Evolutionary conservation across 108 stramenopile genomes (phyloP).

Genomic region (Conticribra guillardii): DNA sequence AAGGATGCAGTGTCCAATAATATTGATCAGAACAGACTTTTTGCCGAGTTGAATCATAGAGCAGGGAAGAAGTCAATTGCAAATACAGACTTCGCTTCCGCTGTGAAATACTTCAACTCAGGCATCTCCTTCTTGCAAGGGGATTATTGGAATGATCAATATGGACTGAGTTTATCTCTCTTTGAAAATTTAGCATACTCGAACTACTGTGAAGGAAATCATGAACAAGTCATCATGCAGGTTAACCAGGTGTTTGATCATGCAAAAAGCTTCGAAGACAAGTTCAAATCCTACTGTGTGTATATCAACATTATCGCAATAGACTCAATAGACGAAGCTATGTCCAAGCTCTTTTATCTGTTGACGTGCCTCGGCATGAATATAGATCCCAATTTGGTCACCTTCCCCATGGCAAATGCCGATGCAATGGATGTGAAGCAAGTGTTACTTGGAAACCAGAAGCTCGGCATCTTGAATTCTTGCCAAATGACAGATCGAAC

Average conservation of each 20-base stretch:
- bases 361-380: background rate
- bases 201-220: conserved; percentile 4
- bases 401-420: background rate
- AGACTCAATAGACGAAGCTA: background rate
- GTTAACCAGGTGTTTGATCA: background rate
- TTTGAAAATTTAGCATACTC: background rate
- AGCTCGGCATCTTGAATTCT: conserved; percentile 10
- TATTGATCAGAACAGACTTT: background rate
- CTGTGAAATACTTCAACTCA: conserved; percentile 7
- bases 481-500: conserved; percentile 22
- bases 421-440: conserved; percentile 11
- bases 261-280: conserved; percentile 3
- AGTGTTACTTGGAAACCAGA: conserved; percentile 10
- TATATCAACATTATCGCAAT: background rate
- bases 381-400: background rate
- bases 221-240: background rate
- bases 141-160: conserved; percentile 2
- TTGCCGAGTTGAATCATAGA: conserved; percentile 7
- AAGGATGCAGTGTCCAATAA: conserved; percentile 8
- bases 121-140: conserved; percentile 16
- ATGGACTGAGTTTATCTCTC: background rate
- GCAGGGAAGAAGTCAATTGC: conserved; percentile 13
- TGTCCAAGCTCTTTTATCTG: background rate
- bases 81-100: conserved; percentile 2
- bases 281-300: conserved; percentile 6